phyloP scores from a whole-genome alignment of 2,329 filamentous ascomycete genomes.

The Colletotrichum liriopes region DNA sequence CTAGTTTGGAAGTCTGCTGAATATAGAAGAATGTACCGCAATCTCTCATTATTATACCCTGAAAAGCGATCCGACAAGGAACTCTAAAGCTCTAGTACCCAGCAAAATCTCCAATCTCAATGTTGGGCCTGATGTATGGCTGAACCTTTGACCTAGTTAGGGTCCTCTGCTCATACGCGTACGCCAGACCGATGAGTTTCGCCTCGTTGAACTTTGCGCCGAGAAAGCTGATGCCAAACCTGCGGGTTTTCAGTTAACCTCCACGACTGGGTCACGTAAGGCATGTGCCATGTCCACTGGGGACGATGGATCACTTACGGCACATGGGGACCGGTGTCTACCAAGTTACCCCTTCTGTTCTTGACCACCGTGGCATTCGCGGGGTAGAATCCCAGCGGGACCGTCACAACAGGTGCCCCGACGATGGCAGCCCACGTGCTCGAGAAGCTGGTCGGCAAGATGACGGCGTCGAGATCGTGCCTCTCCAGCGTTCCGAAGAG shows the following conservation, averaged over 20 bases:
- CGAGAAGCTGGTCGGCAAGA: conserved; percentile 67
- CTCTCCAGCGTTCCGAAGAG: conserved; percentile 71
- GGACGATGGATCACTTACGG: conserved; percentile 37
- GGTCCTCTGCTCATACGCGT: conserved; percentile 77
- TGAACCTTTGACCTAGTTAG: conserved; percentile 47
- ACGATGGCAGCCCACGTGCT: conserved; percentile 44
- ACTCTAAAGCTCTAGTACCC: conserved; percentile 13
- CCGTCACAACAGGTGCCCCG: conserved; percentile 68
- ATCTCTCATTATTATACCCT: neutral
- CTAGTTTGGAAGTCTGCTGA: neutral
- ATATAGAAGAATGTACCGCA: rapidly evolving
- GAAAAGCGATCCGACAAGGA: neutral
- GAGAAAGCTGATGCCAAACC: conserved; percentile 75
- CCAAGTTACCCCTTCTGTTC: conserved; percentile 41
- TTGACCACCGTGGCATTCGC: conserved; percentile 38
- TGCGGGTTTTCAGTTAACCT: neutral
- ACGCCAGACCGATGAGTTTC: conserved; percentile 74
- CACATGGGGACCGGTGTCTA: conserved; percentile 41
- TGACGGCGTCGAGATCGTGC: conserved; percentile 71
- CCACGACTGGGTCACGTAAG: too few relatives aligned
- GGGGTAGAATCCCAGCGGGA: conserved; percentile 69
- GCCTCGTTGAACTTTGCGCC: conserved; percentile 73
- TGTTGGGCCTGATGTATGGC: conserved; percentile 51
- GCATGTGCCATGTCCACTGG: neutral
- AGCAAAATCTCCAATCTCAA: conserved; percentile 50